Percentiles rank a stretch among this genome's conserved stretches.
phyloP scores from a whole-genome alignment of 345 rosid species.

The Moricandia arvensis region DNA sequence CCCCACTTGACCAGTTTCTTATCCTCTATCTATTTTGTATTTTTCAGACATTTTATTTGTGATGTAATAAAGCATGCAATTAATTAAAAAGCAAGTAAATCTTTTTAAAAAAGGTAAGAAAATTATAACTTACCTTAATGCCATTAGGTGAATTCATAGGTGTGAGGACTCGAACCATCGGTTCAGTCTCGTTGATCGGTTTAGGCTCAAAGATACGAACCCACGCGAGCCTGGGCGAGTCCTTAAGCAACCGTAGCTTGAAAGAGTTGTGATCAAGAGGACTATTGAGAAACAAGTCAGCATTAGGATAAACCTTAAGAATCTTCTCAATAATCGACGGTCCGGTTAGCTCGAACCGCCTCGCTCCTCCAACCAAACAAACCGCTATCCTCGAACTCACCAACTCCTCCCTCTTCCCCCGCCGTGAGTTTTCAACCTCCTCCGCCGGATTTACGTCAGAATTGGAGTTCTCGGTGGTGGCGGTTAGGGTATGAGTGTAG shows the following conservation, averaged over 20 bases:
- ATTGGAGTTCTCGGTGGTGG: constrained; percentile 5
- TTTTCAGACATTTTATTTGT: neutral
- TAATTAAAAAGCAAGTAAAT: neutral
- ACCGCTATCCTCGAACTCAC: constrained; percentile 62
- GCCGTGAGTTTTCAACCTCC: neutral
- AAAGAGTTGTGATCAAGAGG: constrained; percentile 59
- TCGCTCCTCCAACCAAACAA: constrained; percentile 91
- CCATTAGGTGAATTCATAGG: constrained; percentile 79
- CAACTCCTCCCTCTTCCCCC: constrained; percentile 24
- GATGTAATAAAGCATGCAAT: neutral
- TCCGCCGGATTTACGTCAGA: neutral
- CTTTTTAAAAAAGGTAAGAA: neutral
- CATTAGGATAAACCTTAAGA: constrained; percentile 60
- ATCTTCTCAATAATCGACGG: constrained; percentile 73
- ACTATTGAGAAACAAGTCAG: constrained; percentile 78
- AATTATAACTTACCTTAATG: constrained; percentile 59
- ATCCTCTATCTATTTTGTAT: neutral
- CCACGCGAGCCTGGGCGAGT: constrained; percentile 62
- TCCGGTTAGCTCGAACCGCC: constrained; percentile 87
- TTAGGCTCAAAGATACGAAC: constrained; percentile 64
- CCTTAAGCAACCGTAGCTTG: constrained; percentile 61
- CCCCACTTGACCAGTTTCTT: constrained; percentile 15
- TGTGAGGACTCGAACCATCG: constrained; percentile 68
- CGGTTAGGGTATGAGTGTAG: constrained; percentile 31
- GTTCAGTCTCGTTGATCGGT: constrained; percentile 48